These are phyloP conservation scores for Spathaspora arborariae DNA, from an alignment of 805 yeast species.

Conservation along the genomic window DNA sequence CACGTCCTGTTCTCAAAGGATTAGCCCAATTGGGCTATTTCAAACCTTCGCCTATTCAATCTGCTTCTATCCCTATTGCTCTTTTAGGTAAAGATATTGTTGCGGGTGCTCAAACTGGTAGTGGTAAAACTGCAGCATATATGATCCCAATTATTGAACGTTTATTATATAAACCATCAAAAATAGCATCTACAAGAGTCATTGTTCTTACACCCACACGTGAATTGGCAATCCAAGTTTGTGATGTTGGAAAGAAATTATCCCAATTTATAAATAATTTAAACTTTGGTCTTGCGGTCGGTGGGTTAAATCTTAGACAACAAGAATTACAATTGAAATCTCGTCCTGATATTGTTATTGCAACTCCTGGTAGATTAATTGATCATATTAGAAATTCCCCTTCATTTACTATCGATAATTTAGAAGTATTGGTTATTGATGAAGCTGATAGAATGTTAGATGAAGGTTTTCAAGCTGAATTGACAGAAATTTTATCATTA, in stretches of 20 bases:
- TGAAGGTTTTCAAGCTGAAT: slow-evolving; percentile 96
- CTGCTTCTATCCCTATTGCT: slow-evolving; percentile 91
- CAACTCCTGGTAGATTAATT: slow-evolving; percentile 98
- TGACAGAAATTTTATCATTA: slow-evolving; percentile 82
- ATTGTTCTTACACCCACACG: slow-evolving; percentile 93
- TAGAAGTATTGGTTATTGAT: slow-evolving; percentile 90
- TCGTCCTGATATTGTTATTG: slow-evolving; percentile 94
- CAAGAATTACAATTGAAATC: slow-evolving; percentile 92
- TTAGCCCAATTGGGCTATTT: slow-evolving; percentile 74
- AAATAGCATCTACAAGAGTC: slow-evolving; percentile 84
- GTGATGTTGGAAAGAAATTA: slow-evolving; percentile 86
- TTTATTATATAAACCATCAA: slow-evolving; percentile 81
- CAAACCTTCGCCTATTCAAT: slow-evolving; percentile 92
- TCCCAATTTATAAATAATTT: slow-evolving; percentile 72
- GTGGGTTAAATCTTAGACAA: slow-evolving; percentile 92
- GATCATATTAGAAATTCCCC: slow-evolving; percentile 96
- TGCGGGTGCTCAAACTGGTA: slow-evolving; percentile 99
- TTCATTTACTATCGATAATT: slow-evolving; percentile 82
- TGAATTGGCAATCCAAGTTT: slow-evolving; percentile 94
- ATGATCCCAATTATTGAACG: slow-evolving; percentile 95
- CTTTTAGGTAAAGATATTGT: slow-evolving; percentile 92
- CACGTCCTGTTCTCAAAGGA: slow-evolving; percentile 88
- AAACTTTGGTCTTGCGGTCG: slow-evolving; percentile 93
- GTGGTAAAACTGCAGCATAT: slow-evolving; percentile 99
- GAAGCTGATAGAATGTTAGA: slow-evolving; percentile 99